Percentiles rank a stretch among this genome's conserved stretches.
Evolutionary conservation across 768 basidiomycete species (phyloP).

Genomic region (Sutorius australiensis): DNA sequence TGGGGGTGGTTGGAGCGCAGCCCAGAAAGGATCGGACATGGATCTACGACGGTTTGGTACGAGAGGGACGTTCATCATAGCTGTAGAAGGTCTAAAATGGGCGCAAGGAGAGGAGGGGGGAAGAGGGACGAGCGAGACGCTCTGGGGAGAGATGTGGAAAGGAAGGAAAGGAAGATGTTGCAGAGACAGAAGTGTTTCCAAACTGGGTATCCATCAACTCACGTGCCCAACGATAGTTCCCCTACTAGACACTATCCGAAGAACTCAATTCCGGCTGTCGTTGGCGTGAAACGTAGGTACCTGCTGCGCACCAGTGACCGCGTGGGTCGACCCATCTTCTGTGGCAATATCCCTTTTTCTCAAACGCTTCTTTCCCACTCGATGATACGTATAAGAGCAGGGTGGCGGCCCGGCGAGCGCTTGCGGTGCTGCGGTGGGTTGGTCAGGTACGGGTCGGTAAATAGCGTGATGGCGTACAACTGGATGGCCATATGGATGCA

Average conservation of each 20-base stretch:
- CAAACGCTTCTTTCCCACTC: neutral
- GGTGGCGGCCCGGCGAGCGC: neutral
- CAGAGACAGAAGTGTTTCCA: constrained; percentile 27
- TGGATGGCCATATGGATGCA: neutral
- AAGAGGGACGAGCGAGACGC: constrained; percentile 12
- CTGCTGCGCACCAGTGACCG: neutral
- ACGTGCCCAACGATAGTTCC: constrained; percentile 9
- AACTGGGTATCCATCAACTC: constrained; percentile 17
- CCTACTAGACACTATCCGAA: neutral
- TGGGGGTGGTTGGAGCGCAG: constrained; percentile 62
- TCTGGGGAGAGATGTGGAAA: constrained; percentile 18
- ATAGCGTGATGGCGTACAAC: neutral
- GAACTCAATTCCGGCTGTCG: constrained; percentile 1
- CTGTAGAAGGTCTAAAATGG: constrained; percentile 2
- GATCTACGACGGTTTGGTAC: constrained; percentile 41
- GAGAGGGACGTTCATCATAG: constrained; percentile 26
- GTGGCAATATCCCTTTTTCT: neutral
- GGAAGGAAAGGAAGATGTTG: constrained; percentile 17
- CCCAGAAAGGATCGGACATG: constrained; percentile 68
- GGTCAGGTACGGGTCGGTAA: constrained; percentile 1
- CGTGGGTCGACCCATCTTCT: neutral
- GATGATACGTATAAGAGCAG: neutral
- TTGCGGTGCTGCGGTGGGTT: neutral
- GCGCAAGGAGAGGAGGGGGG: neutral
- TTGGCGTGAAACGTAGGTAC: neutral